These are phyloP conservation scores for Spathaspora sp. DNA, from an alignment of 1,139 yeast species.

Conservation along the genomic window DNA sequence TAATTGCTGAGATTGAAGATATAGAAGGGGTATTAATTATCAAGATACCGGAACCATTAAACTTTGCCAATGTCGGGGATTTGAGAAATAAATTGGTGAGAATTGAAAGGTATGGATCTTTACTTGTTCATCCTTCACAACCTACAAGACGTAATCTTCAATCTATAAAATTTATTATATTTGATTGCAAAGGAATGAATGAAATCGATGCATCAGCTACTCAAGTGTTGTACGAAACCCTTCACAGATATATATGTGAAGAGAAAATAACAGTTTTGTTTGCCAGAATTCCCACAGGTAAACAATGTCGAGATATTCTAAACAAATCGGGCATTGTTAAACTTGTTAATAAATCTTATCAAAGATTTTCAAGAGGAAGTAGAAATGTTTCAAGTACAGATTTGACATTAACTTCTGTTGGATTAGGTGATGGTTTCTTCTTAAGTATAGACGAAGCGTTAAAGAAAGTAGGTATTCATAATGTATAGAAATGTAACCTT, in stretches of 20 bases:
- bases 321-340: slow-evolving; percentile 23
- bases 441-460: slow-evolving; percentile 34
- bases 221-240: slow-evolving; percentile 29
- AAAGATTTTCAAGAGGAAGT: slow-evolving; percentile 11
- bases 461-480: slow-evolving; percentile 12
- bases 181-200: slow-evolving; percentile 37
- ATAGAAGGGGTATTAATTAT: slow-evolving; percentile 84
- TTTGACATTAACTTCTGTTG: slow-evolving; percentile 15
- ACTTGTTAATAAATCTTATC: slow-evolving; percentile 20
- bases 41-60: slow-evolving; percentile 87
- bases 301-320: slow-evolving; percentile 21
- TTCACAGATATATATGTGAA: slow-evolving; percentile 21
- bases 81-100: slow-evolving; percentile 70
- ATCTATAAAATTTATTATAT: slow-evolving; percentile 24
- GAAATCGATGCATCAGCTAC: slow-evolving; percentile 33
- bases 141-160: slow-evolving; percentile 25
- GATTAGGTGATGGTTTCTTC: slow-evolving; percentile 33
- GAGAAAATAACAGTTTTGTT: slow-evolving; percentile 24
- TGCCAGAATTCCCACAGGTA: slow-evolving; percentile 25
- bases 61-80: slow-evolving; percentile 88
- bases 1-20: slow-evolving; percentile 42
- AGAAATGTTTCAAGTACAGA: slow-evolving; percentile 4
- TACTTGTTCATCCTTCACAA: slow-evolving; percentile 69
- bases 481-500: not conserved
- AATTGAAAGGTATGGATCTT: slow-evolving; percentile 81